Base-by-base conservation (phyloP, 2,329 filamentous ascomycete species). In the Verticillium dahliae region DNA sequence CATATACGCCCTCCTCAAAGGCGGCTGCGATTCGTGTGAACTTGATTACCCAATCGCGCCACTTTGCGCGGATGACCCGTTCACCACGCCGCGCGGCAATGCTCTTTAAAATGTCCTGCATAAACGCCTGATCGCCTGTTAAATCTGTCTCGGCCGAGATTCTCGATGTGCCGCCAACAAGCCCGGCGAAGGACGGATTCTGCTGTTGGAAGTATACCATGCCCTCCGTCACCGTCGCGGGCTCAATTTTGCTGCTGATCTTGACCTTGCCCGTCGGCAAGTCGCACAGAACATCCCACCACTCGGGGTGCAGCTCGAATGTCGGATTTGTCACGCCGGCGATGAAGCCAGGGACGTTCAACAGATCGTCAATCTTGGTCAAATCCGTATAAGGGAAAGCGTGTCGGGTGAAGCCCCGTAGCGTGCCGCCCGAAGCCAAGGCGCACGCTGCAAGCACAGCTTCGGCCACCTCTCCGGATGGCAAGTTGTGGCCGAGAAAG, bases 341-440 rank as follows among this genome's bases (percentile, higher is more conserved):
- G 69, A 99, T 97, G 75, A 99, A 99, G 2, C 95, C 95, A 6
- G 95, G 94, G 0, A 99, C 95, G 69, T 96, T 94, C 57, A 99
- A 83, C 11, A 99, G 83, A 72, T 98, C 95, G 67, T 99, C 95
- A 63, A 99, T 93, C 76, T 99, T 99, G 66, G 92, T 97, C 54
- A 99, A 82, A 77, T 99, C 95, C 1, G 95, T 99, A 72, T 99
- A 99, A 2, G 95, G 95, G 72, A 99, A 99, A 0, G 95, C 95
- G 76, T 98, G 92, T 18, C 95, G 86, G 9, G 94, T 97, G 75
- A 99, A 99, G 34, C 95, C 95, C 62, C 93, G 85, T 39, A 99
- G 80, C n/a, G 97, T 81, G 6, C 95, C 94, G 22, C 95, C 95
- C 13, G 93, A 97, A 14, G 90, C 94, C 56, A 99, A 82, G 11